These are phyloP conservation scores for Trypanosomatidae sp. DNA, from an alignment of 208 protist species.

Conservation along the genomic window DNA sequence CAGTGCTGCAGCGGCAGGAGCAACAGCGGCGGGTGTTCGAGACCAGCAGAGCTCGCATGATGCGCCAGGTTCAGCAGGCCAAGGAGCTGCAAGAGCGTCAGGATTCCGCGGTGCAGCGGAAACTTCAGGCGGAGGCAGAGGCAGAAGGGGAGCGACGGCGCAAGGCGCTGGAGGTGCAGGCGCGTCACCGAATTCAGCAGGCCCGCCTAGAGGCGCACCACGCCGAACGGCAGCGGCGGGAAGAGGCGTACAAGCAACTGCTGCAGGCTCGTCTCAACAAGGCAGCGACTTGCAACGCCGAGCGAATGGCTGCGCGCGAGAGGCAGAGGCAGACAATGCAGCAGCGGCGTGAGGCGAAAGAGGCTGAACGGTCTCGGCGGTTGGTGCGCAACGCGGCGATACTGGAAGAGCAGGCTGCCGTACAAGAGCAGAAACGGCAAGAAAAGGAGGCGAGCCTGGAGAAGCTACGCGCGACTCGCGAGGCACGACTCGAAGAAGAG, in stretches of 20 bases:
- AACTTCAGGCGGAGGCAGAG: constrained; percentile 54
- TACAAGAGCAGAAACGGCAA: constrained; percentile 36
- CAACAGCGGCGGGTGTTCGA: constrained; percentile 56
- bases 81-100: constrained; percentile 47
- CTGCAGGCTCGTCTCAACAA: constrained; percentile 49
- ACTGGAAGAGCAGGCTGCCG: constrained; percentile 42
- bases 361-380: constrained; percentile 58
- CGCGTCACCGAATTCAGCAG: constrained; percentile 36
- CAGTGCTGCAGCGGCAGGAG: constrained; percentile 51
- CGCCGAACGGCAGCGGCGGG: constrained; percentile 43
- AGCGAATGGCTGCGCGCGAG: constrained; percentile 51
- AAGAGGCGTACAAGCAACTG: constrained; percentile 40
- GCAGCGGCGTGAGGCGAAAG: constrained; percentile 33
- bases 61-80: constrained; percentile 46
- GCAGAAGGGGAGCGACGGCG: constrained; percentile 15
- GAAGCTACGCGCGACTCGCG: constrained; percentile 31
- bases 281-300: constrained; percentile 53
- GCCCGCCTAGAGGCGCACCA: constrained; percentile 52
- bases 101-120: constrained; percentile 39
- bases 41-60: constrained; percentile 47
- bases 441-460: constrained; percentile 60
- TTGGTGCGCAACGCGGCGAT: constrained; percentile 45
- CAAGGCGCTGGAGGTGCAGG: constrained; percentile 42
- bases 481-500: constrained; percentile 38
- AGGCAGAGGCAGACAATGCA: constrained; percentile 31